Evolutionary conservation across 176 grass and related monocot genomes (phyloP), one percentile per base, ranked within the genome.

Genomic region (Avena sativa): DNA sequence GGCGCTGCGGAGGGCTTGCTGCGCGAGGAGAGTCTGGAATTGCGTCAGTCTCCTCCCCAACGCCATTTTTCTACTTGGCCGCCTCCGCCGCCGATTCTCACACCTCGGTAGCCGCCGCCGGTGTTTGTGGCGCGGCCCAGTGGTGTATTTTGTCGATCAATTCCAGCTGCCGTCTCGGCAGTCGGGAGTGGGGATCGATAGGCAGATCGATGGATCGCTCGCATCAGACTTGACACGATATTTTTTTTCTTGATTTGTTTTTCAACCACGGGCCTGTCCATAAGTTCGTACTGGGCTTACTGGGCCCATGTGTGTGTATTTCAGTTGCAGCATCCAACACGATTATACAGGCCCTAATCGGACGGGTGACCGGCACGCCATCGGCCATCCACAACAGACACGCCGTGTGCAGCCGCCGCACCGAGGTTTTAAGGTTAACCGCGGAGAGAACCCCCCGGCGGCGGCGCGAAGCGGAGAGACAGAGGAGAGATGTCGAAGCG

Each of bases 401-500:
- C 14, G 6, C 80, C 67, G 82, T n/a, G 50, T n/a, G 50, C 38
- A 26, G 62, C 71, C 62, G 65, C 73, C 79, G 78, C 50, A 57
- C 20, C 20, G 20, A 87, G 85, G 75, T 74, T 84, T 25, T 12
- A 46, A 83, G 89, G 85, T 57, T 51, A 74, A 74, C 50, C 49
- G 76, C 76, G 4, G 67, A 50, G 67, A 57, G 52, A 20, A 5
- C 46, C 12, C 36, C 34, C 77, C 81, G 89, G 76, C 89, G 82
- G 71, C 82, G 86, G 81, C 86, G 76, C 60, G 86, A 71, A 52
- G 74, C 43, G 46, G 48, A 49, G 26, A 81, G 44, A 13, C 40
- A 12, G 30, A 72, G 21, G 25, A 25, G 74, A 21, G 81, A 97
- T 93, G 95, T 93, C 95, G 59, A 84, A 87, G 86, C 81, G 89